Base-by-base conservation (phyloP, 2,329 filamentous ascomycete species). In the Ophiosphaerella herpotricha region DNA sequence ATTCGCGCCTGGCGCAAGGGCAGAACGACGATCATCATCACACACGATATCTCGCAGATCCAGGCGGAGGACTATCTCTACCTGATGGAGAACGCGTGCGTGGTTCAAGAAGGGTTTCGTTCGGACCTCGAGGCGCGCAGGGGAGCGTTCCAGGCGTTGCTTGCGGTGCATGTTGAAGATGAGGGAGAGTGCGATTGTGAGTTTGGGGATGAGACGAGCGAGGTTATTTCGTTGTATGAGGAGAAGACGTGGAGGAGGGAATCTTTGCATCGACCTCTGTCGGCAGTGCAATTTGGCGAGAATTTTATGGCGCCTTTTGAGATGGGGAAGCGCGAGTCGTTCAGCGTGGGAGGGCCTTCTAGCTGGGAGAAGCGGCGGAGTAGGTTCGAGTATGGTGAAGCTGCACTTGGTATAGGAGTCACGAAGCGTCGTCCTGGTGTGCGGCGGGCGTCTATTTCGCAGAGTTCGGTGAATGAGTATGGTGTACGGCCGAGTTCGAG, bases 21-120 rank as follows among this genome's bases (percentile, higher is more conserved):
- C 0, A 94, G 90, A 68, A 97, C 92, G 0, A 97, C 93, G 0
- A 89, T 97, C 43, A 85, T 97, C 58, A 93, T 97, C 61, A 97
- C 94, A 0, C 93, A 97, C 64, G 91, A 97, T 57, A 82, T 94
- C 29, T 82, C 84, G 0, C 88, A 93, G 58, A 93, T 97, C 8
- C 70, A 75, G 4, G 75, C 84, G 0, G 71, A 85, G 0, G 91
- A 97, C 55, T 92, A 87, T 54, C 82, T 95, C 0, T 96, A 92
- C 58, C 82, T 96, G 9, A 76, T 97, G 67, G 87, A 93, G 29
- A 74, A 85, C 9, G 88, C 89, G 0, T 68, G 67, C 0, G 77
- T 96, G 0, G 81, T 88, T 0, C 84, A 91, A 61, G 78, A 88
- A 59, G 93, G 91, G 0, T 82, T 83, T 52, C 81, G 83, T 21